Conservation (phyloP, 371 early-diverging fungal species). For the Lichtheimia corymbifera region DNA sequence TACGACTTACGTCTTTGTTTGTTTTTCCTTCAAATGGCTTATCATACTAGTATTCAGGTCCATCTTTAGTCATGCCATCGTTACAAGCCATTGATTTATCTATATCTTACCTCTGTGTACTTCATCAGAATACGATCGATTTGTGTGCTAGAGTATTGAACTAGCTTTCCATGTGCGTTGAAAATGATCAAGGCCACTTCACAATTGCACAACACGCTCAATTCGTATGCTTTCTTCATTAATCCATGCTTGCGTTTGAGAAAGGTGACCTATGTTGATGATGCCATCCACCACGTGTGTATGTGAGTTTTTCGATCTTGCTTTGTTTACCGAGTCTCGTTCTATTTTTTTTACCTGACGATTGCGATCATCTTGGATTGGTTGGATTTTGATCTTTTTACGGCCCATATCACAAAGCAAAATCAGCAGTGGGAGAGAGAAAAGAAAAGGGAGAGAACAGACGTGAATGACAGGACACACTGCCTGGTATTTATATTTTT, state of each 20-base stretch:
- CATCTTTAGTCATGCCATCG: background rate
- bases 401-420: constrained; percentile 75
- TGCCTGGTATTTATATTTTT: too few relatives aligned
- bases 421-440: background rate
- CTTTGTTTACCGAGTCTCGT: constrained; percentile 59
- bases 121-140: constrained; percentile 91
- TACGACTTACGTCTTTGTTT: constrained; percentile 37
- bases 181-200: constrained; percentile 96
- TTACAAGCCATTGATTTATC: background rate
- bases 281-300: background rate
- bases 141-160: constrained; percentile 89
- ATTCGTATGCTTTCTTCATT: constrained; percentile 99
- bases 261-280: constrained; percentile 80
- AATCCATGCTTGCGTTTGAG: constrained; percentile 96
- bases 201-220: constrained; percentile 95
- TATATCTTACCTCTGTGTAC: constrained; percentile 80
- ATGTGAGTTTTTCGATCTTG: background rate
- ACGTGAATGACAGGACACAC: too few relatives aligned
- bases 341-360: constrained; percentile 84
- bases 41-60: constrained; percentile 27
- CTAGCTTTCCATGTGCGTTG: constrained; percentile 87
- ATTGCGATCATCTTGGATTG: constrained; percentile 92
- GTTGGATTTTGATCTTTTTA: constrained; percentile 95
- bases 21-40: constrained; percentile 45
- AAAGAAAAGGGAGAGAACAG: background rate